Evolutionary conservation across 768 basidiomycete species (phyloP), one percentile per base, ranked within the genome.

Genomic region (Lactarius sp.): DNA sequence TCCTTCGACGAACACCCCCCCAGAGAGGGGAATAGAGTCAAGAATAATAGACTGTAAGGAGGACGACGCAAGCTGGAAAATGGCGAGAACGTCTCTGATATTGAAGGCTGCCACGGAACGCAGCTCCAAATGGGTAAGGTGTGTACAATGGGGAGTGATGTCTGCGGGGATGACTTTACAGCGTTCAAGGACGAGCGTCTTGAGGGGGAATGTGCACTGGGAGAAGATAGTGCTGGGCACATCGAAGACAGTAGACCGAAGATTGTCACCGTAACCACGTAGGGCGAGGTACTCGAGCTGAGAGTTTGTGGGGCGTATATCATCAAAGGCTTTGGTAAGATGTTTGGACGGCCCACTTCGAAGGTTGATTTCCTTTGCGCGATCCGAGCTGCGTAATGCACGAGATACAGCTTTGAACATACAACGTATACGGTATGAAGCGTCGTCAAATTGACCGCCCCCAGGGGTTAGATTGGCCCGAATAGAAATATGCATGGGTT

Each of bases 291-390:
- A 52, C 44, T 66, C 61, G 39, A 68, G 65, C 18, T 56, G 56
- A 46, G 61, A 59, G 22, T n/a, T 55, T 1, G 57, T 50, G 14
- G 67, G 55, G 9, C 41, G 67, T 18, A 66, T 57, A 37, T 62
- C 65, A 18, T 62, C 56, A 22, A 68, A 58, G 2, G 66, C 65
- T 53, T 60, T 60, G 5, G 67, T 13, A 14, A 68, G 47, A 51
- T 66, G 61, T 22, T n/a, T 46, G 37, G 60, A 66, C 14, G 58
- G 54, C 3, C 61, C 57, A 39, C 61, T 57, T 56, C 61, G 52
- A 14, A 68, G 65, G 41, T 39, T 59, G 9, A 68, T 62, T 42
- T 66, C 65, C 27, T 63, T 68, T 34, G 64, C 65, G 33, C 67
- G 67, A 56, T 62, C 56, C 18, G 67, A 62, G 47, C 62, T 66